A percentile compares a stretch with the other conserved stretches of the same genome.
Conservation (phyloP, 164 flowering plant species). For the Cinnamomum chago region DNA sequence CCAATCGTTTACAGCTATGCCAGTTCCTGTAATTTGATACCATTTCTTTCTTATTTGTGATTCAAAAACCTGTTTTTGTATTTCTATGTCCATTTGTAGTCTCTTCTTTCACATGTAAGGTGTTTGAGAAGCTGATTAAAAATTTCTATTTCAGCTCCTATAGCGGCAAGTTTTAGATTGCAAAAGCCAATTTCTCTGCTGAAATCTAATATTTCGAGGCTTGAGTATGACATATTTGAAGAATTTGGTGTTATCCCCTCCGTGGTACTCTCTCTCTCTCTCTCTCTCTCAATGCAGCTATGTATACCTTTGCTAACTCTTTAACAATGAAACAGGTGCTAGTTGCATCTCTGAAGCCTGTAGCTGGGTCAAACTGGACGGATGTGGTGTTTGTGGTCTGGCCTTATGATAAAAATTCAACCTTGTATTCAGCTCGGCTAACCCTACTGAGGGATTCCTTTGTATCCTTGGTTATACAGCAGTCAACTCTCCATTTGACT, state of each 20-base stretch:
- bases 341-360: conserved; percentile 48
- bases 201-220: conserved; percentile 47
- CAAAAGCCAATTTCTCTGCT: conserved; percentile 49
- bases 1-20: no score
- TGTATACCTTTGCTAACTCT: neutral
- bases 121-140: conserved; percentile 5
- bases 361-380: conserved; percentile 45
- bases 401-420: conserved; percentile 35
- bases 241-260: conserved; percentile 41
- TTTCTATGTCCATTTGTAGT: neutral
- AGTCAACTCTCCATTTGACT: conserved; percentile 44
- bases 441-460: conserved; percentile 60
- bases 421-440: conserved; percentile 33
- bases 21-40: no score
- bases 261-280: conserved; percentile 29
- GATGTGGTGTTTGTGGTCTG: conserved; percentile 72
- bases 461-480: conserved; percentile 39
- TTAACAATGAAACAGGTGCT: conserved; percentile 50
- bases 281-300: neutral
- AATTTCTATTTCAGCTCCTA: conserved; percentile 46
- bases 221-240: conserved; percentile 54
- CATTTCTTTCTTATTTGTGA: no score
- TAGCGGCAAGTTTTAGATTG: conserved; percentile 71
- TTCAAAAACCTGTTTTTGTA: neutral
- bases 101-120: neutral